Conservation (phyloP, 1,284 basidiomycete species). For the Ceraceosorus guamensis region DNA sequence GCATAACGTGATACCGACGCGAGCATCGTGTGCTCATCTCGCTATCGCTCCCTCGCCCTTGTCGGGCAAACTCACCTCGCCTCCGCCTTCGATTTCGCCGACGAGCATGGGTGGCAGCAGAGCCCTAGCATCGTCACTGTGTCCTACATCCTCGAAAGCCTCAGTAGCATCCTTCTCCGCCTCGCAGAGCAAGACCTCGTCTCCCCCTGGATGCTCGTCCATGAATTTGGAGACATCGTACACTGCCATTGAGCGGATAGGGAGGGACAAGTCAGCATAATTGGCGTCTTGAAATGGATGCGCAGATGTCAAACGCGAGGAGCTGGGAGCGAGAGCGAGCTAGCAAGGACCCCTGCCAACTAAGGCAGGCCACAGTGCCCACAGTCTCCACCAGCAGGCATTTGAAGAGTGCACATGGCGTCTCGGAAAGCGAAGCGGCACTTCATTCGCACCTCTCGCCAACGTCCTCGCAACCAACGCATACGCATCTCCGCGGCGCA, state of each 20-base stretch:
- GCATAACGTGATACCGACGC: too few species aligned
- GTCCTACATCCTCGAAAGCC: slow-evolving; percentile 97
- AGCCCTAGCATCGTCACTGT: slow-evolving; percentile 94
- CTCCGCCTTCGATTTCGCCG: slow-evolving; percentile 54
- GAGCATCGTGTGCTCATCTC: not conserved
- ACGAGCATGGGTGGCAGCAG: slow-evolving; percentile 60
- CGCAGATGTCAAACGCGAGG: too few species aligned
- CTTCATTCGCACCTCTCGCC: too few species aligned
- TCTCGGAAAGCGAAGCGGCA: too few species aligned
- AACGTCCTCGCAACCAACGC: too few species aligned
- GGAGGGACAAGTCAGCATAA: slow-evolving; percentile 1
- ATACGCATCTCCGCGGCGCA: too few species aligned
- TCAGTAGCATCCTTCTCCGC: slow-evolving; percentile 92
- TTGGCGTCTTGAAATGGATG: not conserved
- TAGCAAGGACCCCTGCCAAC: too few species aligned
- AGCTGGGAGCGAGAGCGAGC: too few species aligned
- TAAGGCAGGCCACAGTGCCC: too few species aligned
- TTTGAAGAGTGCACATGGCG: too few species aligned
- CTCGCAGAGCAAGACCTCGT: slow-evolving; percentile 53
- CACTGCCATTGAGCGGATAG: slow-evolving; percentile 55
- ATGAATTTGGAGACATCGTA: slow-evolving; percentile 91
- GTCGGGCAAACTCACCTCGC: slow-evolving; percentile 8
- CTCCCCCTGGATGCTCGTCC: slow-evolving; percentile 63
- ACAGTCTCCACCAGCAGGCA: too few species aligned
- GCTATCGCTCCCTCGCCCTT: not conserved